phyloP scores from a whole-genome alignment of 2,329 filamentous ascomycete species.

The Pseudogymnoascus sp. region DNA sequence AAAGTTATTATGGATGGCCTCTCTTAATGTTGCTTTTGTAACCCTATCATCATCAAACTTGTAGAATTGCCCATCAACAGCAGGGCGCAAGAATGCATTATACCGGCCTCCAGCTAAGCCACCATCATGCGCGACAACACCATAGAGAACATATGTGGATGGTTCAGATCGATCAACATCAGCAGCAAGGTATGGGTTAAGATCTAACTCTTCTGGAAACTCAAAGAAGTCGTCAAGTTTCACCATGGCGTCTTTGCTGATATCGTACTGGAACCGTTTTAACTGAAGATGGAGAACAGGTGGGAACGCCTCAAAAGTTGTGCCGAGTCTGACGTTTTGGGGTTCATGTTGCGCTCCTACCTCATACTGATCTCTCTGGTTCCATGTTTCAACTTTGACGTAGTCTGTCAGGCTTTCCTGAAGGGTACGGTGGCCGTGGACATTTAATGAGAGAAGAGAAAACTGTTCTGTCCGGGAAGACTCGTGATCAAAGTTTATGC shows the following conservation, averaged over 20 bases:
- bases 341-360: conserved; percentile 79
- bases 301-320: conserved; percentile 92
- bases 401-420: conserved; percentile 95
- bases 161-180: conserved; percentile 80
- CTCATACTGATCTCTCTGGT: conserved; percentile 29
- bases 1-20: conserved; percentile 93
- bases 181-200: conserved; percentile 76
- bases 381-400: conserved; percentile 89
- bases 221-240: conserved; percentile 94
- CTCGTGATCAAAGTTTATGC: conserved; percentile 96
- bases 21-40: conserved; percentile 79
- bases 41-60: conserved; percentile 97
- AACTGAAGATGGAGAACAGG: conserved; percentile 89
- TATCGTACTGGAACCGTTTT: conserved; percentile 97
- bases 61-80: conserved; percentile 90
- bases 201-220: conserved; percentile 76
- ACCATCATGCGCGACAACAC: conserved; percentile 91
- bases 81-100: conserved; percentile 91
- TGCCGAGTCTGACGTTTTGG: conserved; percentile 94
- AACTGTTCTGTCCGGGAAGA: conserved; percentile 93
- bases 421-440: conserved; percentile 84
- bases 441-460: conserved; percentile 97
- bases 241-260: conserved; percentile 94
- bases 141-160: conserved; percentile 87
- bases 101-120: conserved; percentile 97